Conservation (phyloP, 495 filamentous ascomycete species). For the Penicilliopsis zonata region DNA sequence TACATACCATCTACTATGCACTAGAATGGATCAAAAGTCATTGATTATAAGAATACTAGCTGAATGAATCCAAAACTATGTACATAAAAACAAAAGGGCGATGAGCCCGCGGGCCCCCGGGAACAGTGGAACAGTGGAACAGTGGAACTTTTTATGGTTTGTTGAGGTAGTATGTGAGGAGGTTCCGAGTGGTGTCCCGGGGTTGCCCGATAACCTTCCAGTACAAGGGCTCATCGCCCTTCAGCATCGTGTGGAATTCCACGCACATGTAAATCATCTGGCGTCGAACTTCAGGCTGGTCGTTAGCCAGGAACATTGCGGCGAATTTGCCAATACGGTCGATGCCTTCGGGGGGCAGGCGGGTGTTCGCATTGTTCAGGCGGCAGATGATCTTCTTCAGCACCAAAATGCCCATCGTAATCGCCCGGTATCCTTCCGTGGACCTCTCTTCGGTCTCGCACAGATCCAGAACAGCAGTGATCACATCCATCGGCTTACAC, state of each 20-base stretch:
- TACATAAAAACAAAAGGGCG: too few relatives aligned
- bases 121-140: too few relatives aligned
- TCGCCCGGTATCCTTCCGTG: constrained; percentile 19
- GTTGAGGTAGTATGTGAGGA: constrained; percentile 70
- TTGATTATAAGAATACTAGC: too few relatives aligned
- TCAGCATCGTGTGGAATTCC: constrained; percentile 53
- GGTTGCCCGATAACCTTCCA: constrained; percentile 52
- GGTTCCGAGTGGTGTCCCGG: constrained; percentile 54
- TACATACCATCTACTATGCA: too few relatives aligned
- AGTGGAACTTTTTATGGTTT: background rate
- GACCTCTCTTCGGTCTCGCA: constrained; percentile 21
- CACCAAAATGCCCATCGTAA: constrained; percentile 48
- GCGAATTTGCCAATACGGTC: constrained; percentile 41
- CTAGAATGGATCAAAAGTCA: too few relatives aligned
- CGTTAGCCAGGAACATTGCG: constrained; percentile 49
- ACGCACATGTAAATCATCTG: constrained; percentile 69
- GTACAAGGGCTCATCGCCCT: constrained; percentile 43
- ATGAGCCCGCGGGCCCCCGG: too few relatives aligned
- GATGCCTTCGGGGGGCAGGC: constrained; percentile 9
- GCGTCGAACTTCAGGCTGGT: constrained; percentile 68
- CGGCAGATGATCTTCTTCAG: constrained; percentile 30
- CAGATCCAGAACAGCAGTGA: constrained; percentile 39
- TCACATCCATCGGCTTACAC: constrained; percentile 31
- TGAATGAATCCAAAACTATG: too few relatives aligned
- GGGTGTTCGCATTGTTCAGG: constrained; percentile 10